A percentile compares a stretch with the other conserved stretches of the same genome.
Evolutionary conservation across 2,329 filamentous ascomycete species (phyloP).

Genomic region (Cytospora piceicola): DNA sequence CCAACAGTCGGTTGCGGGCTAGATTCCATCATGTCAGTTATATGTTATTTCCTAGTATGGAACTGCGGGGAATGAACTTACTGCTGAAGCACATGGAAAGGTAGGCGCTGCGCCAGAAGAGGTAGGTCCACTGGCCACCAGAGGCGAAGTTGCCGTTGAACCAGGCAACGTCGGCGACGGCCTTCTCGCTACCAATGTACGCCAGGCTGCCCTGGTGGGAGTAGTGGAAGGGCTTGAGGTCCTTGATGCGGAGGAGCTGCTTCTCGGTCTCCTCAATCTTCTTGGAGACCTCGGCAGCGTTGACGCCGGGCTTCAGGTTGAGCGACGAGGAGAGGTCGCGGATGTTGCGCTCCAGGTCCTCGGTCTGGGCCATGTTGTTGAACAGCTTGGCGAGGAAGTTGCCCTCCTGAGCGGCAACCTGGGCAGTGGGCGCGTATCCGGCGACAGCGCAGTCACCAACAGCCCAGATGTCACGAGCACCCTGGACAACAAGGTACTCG

Average conservation of each 20-base stretch:
- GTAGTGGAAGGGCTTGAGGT: slow-evolving; percentile 97
- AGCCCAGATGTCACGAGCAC: slow-evolving; percentile 95
- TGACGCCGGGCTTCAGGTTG: slow-evolving; percentile 61
- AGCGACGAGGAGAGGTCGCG: slow-evolving; percentile 66
- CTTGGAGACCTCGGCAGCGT: slow-evolving; percentile 67
- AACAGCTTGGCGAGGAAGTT: slow-evolving; percentile 93
- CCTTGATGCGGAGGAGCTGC: slow-evolving; percentile 85
- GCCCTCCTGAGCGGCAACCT: slow-evolving; percentile 95
- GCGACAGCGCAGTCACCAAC: slow-evolving; percentile 96
- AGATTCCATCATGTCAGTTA: slow-evolving; percentile 11
- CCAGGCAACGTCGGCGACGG: slow-evolving; percentile 96
- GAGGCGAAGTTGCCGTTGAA: slow-evolving; percentile 94
- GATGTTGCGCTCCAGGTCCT: slow-evolving; percentile 78
- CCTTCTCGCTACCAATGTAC: slow-evolving; percentile 96
- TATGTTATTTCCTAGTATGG: slow-evolving; percentile 31
- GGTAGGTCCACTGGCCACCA: slow-evolving; percentile 90
- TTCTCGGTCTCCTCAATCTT: slow-evolving; percentile 88
- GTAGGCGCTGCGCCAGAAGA: slow-evolving; percentile 98
- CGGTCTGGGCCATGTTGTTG: slow-evolving; percentile 98
- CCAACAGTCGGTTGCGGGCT: slow-evolving; percentile 93
- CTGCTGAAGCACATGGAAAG: slow-evolving; percentile 99
- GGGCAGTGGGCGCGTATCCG: slow-evolving; percentile 95
- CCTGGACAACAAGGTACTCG: slow-evolving; percentile 98
- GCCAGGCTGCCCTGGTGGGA: slow-evolving; percentile 95
- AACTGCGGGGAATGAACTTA: slow-evolving; percentile 56